Conservation (phyloP, 768 basidiomycete species). For the Cystofilobasidium bisporidii region DNA sequence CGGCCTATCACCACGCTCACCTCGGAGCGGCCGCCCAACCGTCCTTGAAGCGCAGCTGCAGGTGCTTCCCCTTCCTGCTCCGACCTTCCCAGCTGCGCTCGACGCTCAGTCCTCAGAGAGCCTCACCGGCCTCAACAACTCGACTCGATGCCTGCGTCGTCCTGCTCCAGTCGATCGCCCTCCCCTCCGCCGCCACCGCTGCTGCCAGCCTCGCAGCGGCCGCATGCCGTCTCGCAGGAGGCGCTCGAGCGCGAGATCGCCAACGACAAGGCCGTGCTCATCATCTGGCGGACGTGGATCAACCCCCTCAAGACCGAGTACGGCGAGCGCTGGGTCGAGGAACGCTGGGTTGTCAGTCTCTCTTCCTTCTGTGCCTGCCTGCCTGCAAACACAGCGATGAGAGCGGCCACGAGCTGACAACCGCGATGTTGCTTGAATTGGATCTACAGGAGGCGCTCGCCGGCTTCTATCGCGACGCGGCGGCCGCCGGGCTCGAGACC, state of each 20-base stretch:
- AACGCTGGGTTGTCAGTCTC: neutral
- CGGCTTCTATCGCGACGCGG: neutral
- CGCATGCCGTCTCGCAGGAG: neutral
- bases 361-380: neutral
- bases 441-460: neutral
- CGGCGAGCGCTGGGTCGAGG: constrained; percentile 5
- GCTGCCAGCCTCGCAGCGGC: neutral
- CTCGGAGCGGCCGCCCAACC: too few species aligned
- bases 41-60: too few species aligned
- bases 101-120: too few species aligned
- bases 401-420: neutral
- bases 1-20: too few species aligned
- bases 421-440: neutral
- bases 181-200: neutral
- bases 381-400: neutral
- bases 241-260: constrained; percentile 2
- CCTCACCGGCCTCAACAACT: too few species aligned
- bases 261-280: constrained; percentile 2
- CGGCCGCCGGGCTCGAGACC: neutral
- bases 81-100: too few species aligned
- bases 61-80: too few species aligned
- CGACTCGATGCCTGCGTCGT: neutral
- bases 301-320: neutral
- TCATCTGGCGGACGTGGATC: neutral
- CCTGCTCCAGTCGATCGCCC: neutral